These are phyloP conservation scores for Clitoria ternatea DNA, from an alignment of 306 rosid species.

Conservation along the genomic window DNA sequence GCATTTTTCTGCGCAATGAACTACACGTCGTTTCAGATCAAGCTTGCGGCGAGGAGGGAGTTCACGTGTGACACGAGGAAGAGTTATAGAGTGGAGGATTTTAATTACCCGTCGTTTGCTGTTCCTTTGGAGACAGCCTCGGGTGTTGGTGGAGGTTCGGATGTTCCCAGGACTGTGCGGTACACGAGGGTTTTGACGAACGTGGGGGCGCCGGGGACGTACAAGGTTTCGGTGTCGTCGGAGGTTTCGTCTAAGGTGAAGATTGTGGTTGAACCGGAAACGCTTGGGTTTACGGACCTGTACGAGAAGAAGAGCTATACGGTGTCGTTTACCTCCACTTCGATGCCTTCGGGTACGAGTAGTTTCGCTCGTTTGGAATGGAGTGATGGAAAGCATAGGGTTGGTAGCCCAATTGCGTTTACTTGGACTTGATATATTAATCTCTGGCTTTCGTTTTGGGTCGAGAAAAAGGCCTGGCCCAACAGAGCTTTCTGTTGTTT, in stretches of 20 bases:
- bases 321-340: slow-evolving; percentile 47
- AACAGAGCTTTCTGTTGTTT: neutral
- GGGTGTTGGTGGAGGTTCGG: slow-evolving; percentile 47
- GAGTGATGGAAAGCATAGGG: slow-evolving; percentile 74
- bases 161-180: slow-evolving; percentile 38
- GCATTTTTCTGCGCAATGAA: slow-evolving; percentile 69
- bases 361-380: slow-evolving; percentile 70
- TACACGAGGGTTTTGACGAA: slow-evolving; percentile 67
- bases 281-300: slow-evolving; percentile 41
- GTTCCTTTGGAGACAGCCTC: slow-evolving; percentile 76
- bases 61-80: slow-evolving; percentile 51
- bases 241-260: slow-evolving; percentile 48
- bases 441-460: neutral
- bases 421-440: slow-evolving; percentile 57
- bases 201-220: slow-evolving; percentile 63
- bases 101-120: slow-evolving; percentile 85
- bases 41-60: slow-evolving; percentile 41
- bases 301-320: slow-evolving; percentile 72
- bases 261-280: slow-evolving; percentile 58
- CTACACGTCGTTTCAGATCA: slow-evolving; percentile 47
- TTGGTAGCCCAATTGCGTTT: slow-evolving; percentile 74
- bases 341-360: slow-evolving; percentile 68
- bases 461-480: neutral
- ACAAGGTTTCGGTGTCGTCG: slow-evolving; percentile 48
- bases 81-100: slow-evolving; percentile 52